These are phyloP conservation scores for Linum lewisii DNA, from an alignment of 345 rosid species.

Conservation along the genomic window DNA sequence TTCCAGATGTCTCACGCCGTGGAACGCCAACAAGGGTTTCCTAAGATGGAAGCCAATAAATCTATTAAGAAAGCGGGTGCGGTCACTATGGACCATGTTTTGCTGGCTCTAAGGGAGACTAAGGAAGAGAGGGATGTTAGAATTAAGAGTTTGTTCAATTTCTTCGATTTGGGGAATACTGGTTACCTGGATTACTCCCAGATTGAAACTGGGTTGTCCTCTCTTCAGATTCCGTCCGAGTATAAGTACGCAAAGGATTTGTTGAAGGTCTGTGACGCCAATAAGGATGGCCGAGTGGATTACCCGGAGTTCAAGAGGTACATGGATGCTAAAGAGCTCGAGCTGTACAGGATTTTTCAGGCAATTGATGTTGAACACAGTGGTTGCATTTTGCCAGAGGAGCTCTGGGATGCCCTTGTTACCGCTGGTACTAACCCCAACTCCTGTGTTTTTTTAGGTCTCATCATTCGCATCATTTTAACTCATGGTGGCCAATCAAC, in stretches of 20 bases:
- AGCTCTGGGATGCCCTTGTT: slow-evolving; percentile 75
- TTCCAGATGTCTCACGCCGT: slow-evolving; percentile 18
- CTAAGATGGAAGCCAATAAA: slow-evolving; percentile 28
- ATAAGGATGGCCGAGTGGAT: slow-evolving; percentile 83
- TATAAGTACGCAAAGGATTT: slow-evolving; percentile 79
- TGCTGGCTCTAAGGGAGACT: slow-evolving; percentile 64
- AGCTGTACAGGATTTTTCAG: slow-evolving; percentile 57
- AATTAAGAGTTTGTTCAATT: slow-evolving; percentile 53
- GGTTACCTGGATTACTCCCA: slow-evolving; percentile 71
- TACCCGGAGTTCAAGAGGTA: slow-evolving; percentile 77
- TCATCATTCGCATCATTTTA: too few relatives aligned
- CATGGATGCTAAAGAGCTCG: slow-evolving; percentile 83
- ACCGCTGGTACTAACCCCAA: slow-evolving; percentile 50
- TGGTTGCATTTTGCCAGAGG: slow-evolving; percentile 81
- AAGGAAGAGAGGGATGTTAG: slow-evolving; percentile 73
- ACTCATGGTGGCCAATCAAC: too few relatives aligned
- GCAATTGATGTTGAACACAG: slow-evolving; percentile 69
- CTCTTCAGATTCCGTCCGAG: slow-evolving; percentile 58
- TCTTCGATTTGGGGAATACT: slow-evolving; percentile 49
- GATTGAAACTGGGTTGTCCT: slow-evolving; percentile 79
- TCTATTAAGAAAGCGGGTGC: slow-evolving; percentile 33
- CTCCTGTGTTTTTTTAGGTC: not conserved
- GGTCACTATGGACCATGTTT: slow-evolving; percentile 68
- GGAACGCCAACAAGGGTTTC: slow-evolving; percentile 17
- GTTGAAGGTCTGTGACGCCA: slow-evolving; percentile 62